Evolutionary conservation across 306 rosid genomes (phyloP), one percentile per base, ranked within the genome.

Genomic region (Herpetospermum pedunculosum): DNA sequence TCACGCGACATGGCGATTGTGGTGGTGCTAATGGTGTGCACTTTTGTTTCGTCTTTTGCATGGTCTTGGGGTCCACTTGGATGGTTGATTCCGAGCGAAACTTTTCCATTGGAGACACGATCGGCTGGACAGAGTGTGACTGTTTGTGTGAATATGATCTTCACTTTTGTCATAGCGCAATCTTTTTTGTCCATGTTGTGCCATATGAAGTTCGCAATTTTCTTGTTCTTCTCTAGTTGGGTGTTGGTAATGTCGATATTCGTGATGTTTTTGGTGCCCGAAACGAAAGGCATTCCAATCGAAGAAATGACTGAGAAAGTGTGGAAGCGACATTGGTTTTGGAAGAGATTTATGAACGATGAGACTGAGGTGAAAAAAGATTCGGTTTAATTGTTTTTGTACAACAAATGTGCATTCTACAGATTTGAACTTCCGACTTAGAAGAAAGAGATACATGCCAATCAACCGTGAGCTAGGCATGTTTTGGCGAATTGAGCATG

Each of bases 21-120:
- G 21, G 92, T 87, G 63, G 89, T 87, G 47, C 6, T 90, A 9
- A 64, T 90, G 89, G 87, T 90, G 1, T 89, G 92, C 80, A 72
- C 49, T 18, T 88, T 88, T 1, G 88, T 88, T 4, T 25, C 90
- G 3, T 80, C 92, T 2, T 88, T 87, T n/a, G 92, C 88, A 0
- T 89, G 96, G 96, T 89, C 96, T 0, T 89, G 90, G 90, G 96
- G 96, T 0, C 90, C 96, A 40, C 85, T 89, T 0, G 88, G 96
- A 2, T 87, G 92, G 96, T 54, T 89, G n/a, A 84, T 89, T 57
- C 92, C 96, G 0, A 89, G 96, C 40, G 96, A 89, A 62, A 87
- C 83, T 1, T 87, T 87, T 57, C 85, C 90, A 0, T n/a, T 89
- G 0, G 92, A 89, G 83, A 80, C 88, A 0, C 80, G 96, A 19